Conservation (phyloP, 179 eudicot genomes). For the Gypsophila paniculata region DNA sequence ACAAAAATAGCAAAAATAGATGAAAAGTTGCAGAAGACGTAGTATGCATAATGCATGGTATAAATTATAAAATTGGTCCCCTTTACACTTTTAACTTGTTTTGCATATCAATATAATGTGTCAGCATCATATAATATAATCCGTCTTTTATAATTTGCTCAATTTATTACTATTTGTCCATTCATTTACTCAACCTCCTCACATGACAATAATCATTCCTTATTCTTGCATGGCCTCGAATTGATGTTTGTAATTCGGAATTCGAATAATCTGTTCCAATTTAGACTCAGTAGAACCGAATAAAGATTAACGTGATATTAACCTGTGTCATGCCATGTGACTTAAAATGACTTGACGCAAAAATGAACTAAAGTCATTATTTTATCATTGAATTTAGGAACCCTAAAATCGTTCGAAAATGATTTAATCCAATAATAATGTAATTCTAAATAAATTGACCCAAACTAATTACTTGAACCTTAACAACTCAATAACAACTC, state of each 20-base stretch:
- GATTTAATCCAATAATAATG: too few species aligned
- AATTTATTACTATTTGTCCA: not conserved
- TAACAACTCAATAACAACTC: too few species aligned
- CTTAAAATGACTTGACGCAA: too few species aligned
- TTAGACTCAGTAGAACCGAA: too few species aligned
- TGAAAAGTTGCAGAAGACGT: not conserved
- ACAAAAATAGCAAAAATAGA: conserved; percentile 8
- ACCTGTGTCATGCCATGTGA: too few species aligned
- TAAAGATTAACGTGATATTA: too few species aligned
- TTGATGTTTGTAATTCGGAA: not conserved
- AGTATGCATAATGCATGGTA: conserved; percentile 5
- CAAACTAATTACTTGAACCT: too few species aligned
- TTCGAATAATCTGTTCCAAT: too few species aligned
- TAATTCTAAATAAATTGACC: too few species aligned
- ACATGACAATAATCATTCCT: not conserved
- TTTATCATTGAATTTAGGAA: too few species aligned
- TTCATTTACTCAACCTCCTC: not conserved
- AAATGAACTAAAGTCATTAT: too few species aligned
- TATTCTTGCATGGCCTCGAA: not conserved
- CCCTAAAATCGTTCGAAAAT: too few species aligned
- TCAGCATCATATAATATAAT: conserved; percentile 8
- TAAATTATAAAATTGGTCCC: conserved; percentile 8
- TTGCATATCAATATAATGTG: not conserved
- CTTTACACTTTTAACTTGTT: not conserved
- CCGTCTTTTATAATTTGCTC: not conserved